Evolutionary conservation across 352 stramenopile species (phyloP).

Genomic region (Phytophthora litchii): DNA sequence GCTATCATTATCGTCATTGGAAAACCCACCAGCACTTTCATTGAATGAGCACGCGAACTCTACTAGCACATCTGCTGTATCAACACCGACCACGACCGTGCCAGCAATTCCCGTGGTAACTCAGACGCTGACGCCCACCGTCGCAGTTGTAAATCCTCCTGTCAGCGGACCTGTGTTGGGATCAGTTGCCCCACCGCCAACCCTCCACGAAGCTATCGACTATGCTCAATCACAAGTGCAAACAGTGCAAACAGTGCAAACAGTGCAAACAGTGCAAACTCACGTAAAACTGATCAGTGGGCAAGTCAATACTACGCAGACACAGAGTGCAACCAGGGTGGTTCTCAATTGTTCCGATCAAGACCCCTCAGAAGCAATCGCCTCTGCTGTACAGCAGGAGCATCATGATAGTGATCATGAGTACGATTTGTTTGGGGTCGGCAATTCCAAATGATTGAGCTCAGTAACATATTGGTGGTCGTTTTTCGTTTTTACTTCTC

Average conservation of each 20-base stretch:
- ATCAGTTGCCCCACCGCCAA: conserved; percentile 10
- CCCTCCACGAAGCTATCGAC: conserved; percentile 21
- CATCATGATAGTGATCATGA: conserved; percentile 30
- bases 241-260: no score
- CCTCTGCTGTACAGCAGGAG: conserved; percentile 20
- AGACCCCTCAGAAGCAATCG: not conserved
- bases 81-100: not conserved
- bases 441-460: conserved; percentile 14
- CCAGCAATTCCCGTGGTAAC: not conserved
- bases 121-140: not conserved
- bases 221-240: conserved; percentile 21
- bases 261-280: conserved; percentile 3
- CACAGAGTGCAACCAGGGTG: conserved; percentile 5
- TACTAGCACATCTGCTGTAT: not conserved
- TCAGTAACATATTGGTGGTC: conserved; percentile 15
- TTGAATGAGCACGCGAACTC: not conserved
- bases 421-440: conserved; percentile 40
- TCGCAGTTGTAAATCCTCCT: not conserved
- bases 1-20: conserved; percentile 1
- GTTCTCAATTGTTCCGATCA: no score
- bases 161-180: conserved; percentile 13
- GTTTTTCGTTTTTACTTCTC: conserved; percentile 1
- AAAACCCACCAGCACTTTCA: conserved; percentile 5
- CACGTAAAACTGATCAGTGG: not conserved
- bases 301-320: conserved; percentile 4